Conservation (phyloP, 192 early-diverging fungal genomes). For the Phycomyces nitens region DNA sequence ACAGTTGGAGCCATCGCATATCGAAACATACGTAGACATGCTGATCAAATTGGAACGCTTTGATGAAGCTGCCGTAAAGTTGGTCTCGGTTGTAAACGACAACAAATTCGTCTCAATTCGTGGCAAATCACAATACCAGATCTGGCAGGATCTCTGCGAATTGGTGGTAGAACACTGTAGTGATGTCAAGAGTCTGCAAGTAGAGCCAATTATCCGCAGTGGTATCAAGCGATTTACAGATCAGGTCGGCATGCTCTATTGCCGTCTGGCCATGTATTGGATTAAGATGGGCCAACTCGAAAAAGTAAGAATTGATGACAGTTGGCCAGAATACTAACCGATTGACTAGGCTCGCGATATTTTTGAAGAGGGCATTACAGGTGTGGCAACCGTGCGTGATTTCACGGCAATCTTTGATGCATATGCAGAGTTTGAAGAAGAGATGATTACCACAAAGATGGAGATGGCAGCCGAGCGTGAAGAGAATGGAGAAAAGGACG, state of each 20-base stretch:
- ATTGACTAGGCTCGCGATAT: slow-evolving; percentile 81
- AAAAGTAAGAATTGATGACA: slow-evolving; percentile 42
- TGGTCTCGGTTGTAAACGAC: slow-evolving; percentile 71
- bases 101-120: slow-evolving; percentile 63
- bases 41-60: slow-evolving; percentile 63
- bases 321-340: too few species aligned
- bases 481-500: slow-evolving; percentile 40
- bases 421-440: slow-evolving; percentile 90
- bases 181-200: slow-evolving; percentile 62
- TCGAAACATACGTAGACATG: slow-evolving; percentile 72
- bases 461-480: slow-evolving; percentile 57
- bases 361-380: slow-evolving; percentile 85
- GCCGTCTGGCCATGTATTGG: slow-evolving; percentile 76
- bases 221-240: slow-evolving; percentile 81
- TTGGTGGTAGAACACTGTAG: slow-evolving; percentile 73
- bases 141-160: slow-evolving; percentile 86
- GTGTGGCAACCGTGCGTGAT: slow-evolving; percentile 81
- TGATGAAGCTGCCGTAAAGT: slow-evolving; percentile 71
- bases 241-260: slow-evolving; percentile 88
- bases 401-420: slow-evolving; percentile 97
- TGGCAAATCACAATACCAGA: slow-evolving; percentile 66
- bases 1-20: slow-evolving; percentile 71
- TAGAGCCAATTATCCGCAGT: slow-evolving; percentile 79
- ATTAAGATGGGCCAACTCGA: slow-evolving; percentile 76
- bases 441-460: slow-evolving; percentile 71